Percentiles rank a stretch among this genome's conserved stretches.
These are phyloP conservation scores for Brettanomyces anomalus DNA, from an alignment of 805 yeast species.

Conservation along the genomic window DNA sequence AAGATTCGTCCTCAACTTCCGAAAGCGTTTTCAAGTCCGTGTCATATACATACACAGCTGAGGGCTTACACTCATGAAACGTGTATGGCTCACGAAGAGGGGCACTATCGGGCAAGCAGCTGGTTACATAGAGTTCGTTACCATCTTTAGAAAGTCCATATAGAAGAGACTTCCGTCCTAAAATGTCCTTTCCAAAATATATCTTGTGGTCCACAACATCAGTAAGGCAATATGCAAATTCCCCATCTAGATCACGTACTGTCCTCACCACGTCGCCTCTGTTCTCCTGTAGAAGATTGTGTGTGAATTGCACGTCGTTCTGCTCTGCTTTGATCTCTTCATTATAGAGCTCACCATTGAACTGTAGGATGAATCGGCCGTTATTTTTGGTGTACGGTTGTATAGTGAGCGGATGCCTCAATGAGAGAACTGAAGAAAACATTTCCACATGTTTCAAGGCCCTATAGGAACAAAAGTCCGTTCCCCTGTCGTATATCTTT, in stretches of 20 bases:
- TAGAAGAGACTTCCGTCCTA: constrained; percentile 75
- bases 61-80: constrained; percentile 49
- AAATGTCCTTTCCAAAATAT: constrained; percentile 75
- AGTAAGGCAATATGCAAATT: constrained; percentile 59
- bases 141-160: constrained; percentile 22
- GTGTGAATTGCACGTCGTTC: constrained; percentile 59
- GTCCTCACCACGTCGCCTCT: constrained; percentile 31
- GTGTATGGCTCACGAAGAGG: constrained; percentile 11
- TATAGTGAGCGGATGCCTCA: constrained; percentile 66
- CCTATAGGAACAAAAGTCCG: constrained; percentile 38
- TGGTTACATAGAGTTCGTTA: constrained; percentile 36
- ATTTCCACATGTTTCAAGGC: constrained; percentile 24
- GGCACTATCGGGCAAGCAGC: constrained; percentile 33
- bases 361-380: constrained; percentile 46
- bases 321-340: constrained; percentile 31
- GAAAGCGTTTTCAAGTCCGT: not conserved
- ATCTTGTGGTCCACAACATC: constrained; percentile 34
- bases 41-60: constrained; percentile 38
- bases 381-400: constrained; percentile 51
- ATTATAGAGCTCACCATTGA: constrained; percentile 87
- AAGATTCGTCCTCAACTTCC: not conserved
- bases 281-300: constrained; percentile 20
- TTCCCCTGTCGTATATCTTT: constrained; percentile 51
- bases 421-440: constrained; percentile 68
- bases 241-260: constrained; percentile 55